Evolutionary conservation across 2,329 filamentous ascomycete species (phyloP).

Genomic region (Cadophora luteo-olivacea): DNA sequence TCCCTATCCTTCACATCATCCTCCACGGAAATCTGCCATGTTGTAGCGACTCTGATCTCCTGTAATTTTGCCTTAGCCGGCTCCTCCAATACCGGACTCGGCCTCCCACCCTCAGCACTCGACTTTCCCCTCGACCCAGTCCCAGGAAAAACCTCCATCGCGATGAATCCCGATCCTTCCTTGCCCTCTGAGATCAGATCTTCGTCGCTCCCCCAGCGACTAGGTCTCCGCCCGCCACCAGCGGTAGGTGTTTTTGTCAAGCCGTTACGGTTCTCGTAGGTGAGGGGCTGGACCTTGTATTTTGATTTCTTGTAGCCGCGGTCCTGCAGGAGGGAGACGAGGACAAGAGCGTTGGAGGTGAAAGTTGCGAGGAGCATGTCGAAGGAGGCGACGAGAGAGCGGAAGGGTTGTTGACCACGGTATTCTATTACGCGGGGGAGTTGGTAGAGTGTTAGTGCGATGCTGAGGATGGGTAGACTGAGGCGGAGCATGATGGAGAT

Average conservation of each 20-base stretch:
- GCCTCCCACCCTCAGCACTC: slow-evolving; percentile 34
- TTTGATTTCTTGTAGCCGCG: slow-evolving; percentile 88
- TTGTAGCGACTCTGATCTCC: slow-evolving; percentile 38
- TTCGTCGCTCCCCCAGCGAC: slow-evolving; percentile 84
- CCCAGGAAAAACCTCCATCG: slow-evolving; percentile 18
- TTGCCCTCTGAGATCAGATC: slow-evolving; percentile 73
- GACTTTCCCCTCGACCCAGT: slow-evolving; percentile 4
- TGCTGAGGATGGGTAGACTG: slow-evolving; percentile 79
- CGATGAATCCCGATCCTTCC: slow-evolving; percentile 51
- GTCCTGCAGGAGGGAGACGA: slow-evolving; percentile 90
- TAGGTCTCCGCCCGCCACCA: slow-evolving; percentile 46
- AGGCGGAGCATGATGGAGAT: slow-evolving; percentile 81
- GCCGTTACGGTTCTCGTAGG: slow-evolving; percentile 45
- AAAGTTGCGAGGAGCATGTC: slow-evolving; percentile 87
- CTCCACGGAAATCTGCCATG: slow-evolving; percentile 39
- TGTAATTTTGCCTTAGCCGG: slow-evolving; percentile 40
- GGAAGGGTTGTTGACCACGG: slow-evolving; percentile 78
- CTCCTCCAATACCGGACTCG: slow-evolving; percentile 27
- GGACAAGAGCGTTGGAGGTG: slow-evolving; percentile 87
- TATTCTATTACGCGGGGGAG: slow-evolving; percentile 74
- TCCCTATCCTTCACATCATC: slow-evolving; percentile 12
- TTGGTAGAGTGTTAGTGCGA: slow-evolving; percentile 77
- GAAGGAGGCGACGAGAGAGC: slow-evolving; percentile 85
- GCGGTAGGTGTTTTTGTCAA: slow-evolving; percentile 46
- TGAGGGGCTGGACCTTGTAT: slow-evolving; percentile 56